Base-by-base conservation (phyloP, 1,284 basidiomycete species). In the Fistulinella cinereoalba region DNA sequence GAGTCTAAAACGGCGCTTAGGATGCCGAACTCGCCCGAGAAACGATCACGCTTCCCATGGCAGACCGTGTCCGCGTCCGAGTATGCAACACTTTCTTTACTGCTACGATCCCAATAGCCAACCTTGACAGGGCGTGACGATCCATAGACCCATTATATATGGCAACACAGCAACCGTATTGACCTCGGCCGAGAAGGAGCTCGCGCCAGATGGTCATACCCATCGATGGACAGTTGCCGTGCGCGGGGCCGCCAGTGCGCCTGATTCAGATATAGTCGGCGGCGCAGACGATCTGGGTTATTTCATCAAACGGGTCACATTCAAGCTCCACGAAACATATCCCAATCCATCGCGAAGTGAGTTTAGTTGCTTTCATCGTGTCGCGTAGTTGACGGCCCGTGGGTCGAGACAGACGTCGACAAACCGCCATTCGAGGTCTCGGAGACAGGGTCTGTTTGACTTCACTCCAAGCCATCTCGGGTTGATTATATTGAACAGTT, bases 291-390 rank as follows among this genome's bases (percentile, higher is more conserved):
- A 97, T 63, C 64, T 95, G 44, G 80, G 81, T 50, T 88, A 95
- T 60, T 88, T 95, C 61, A 84, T 97, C 63, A 97, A 96, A 67
- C 82, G 93, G 40, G 96, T 99, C 42, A 92, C 92, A 13, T 98
- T 99, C 80, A 96, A 95, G 68, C 72, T 99, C 41, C 97, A 99
- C 70, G 97, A 99, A 55, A 97, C 96, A 1, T 99, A 97, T 71
- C 68, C 92, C 1, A 93, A 88, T 62, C 92, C 94, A 1, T 88
- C 85, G 33, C 75, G 96, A 71, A 90, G 95, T 95, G 61, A 64
- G 87, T 66, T 32, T 12, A 13, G 2, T 4, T 10, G 21, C 33
- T 9, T 13, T 7, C 31, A 5, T 13, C 12, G 2, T 8, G 9
- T 1, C 25, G 34, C 18, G 15, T 3, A 27, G n/a, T 34, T 47